Conservation (phyloP, 176 grass and related monocot genomes). For the sorghum (Sorghum bicolor) region Sorghum_bicolor_NCBIv3 NC_012878.2:7010501-7011000, state of each 20-base stretch:
- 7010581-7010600: background rate
- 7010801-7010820: constrained; percentile 91
- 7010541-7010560: background rate
- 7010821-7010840: constrained; percentile 65
- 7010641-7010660: background rate
- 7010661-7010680: background rate
- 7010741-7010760: background rate
- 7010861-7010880: constrained; percentile 98
- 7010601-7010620: background rate
- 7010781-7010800: constrained; percentile 94
- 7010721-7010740: too few species aligned
- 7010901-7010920: constrained; percentile 91
- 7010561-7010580: background rate
- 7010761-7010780: constrained; percentile 1
- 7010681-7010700: background rate
- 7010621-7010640: background rate
- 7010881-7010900: constrained; percentile 76
- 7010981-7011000: background rate
- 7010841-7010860: constrained; percentile 82
- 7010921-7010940: background rate
- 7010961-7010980: background rate
- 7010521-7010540: background rate
- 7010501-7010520: background rate
- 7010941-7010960: too few species aligned
- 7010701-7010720: background rate